Base-by-base conservation (phyloP, 345 rosid genomes). In the Turnera subulata region DNA sequence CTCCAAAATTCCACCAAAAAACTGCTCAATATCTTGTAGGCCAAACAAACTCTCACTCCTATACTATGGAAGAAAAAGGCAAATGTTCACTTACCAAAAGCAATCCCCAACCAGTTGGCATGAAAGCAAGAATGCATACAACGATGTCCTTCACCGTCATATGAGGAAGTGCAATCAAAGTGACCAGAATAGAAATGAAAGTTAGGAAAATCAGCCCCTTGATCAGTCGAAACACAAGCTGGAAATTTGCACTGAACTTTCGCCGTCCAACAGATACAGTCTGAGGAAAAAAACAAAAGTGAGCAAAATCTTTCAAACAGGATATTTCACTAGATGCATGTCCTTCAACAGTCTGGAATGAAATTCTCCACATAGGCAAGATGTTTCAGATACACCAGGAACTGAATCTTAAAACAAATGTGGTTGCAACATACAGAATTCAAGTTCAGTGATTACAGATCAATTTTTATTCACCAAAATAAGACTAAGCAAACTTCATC, bases 51-150 rank as follows among this genome's bases (percentile, higher is more conserved):
- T 29, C 4, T 29, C n/a, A n/a, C n/a, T n/a, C n/a, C n/a, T n/a
- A n/a, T n/a, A n/a, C n/a, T n/a, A n/a, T n/a, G n/a, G 39, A 29
- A 5, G 25, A 52, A 23, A 17, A 39, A 39, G 19, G 19, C 33
- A 19, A 0, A 13, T 33, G 53, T 39, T 37, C 3, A 65, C 78
- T 80, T 76, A 92, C 97, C 93, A 85, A 71, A 48, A 94, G 90
- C 95, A 94, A 81, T 29, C 97, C 99, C 99, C 99, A 94, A 6
- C 99, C 97, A 7, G 96, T 94, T 8, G 97, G 99, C 99, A 88
- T 88, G 78, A 94, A 94, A 63, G 96, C 97, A 55, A 94, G 90
- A 65, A 94, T 72, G 77, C 99, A 90, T 15, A 94, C 92, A 55
- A 94, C 48, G 44, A 90, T 82, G 78, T 94, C 99, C 65, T 71